A percentile compares a stretch with the other conserved stretches of the same genome.
Evolutionary conservation across 2,329 filamentous ascomycete genomes (phyloP).

Genomic region (Xylaria polymorpha): DNA sequence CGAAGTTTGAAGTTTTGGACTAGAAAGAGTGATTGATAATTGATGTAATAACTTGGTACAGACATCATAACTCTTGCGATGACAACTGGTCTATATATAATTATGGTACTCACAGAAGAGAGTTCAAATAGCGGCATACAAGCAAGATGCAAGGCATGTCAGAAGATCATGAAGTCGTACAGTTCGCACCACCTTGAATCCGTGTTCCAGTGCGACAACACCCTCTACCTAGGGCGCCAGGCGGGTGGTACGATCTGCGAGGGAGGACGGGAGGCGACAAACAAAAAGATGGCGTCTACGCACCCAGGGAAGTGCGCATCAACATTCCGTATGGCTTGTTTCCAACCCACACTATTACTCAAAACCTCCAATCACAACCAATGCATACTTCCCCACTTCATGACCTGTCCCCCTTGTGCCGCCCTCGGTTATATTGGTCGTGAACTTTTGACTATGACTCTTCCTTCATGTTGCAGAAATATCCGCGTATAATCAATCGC

Average conservation of each 20-base stretch:
- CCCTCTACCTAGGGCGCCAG: neutral
- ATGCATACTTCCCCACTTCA: neutral
- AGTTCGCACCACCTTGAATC: neutral
- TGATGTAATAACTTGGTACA: too few species aligned
- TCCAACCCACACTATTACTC: neutral
- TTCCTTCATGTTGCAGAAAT: neutral
- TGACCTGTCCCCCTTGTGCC: neutral
- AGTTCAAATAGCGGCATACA: neutral
- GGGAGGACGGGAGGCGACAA: conserved; percentile 2
- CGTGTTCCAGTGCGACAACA: neutral
- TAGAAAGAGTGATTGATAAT: neutral
- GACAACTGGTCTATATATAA: neutral
- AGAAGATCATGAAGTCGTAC: neutral
- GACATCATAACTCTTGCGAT: neutral
- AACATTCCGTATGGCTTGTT: neutral
- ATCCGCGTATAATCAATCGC: neutral
- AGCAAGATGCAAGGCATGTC: neutral
- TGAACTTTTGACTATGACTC: neutral
- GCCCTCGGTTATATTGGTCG: neutral
- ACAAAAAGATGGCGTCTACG: neutral
- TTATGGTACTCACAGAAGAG: too few species aligned
- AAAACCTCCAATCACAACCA: neutral
- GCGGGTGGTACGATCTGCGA: neutral
- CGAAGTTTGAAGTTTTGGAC: neutral
- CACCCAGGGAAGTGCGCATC: neutral